A percentile compares a stretch with the other conserved stretches of the same genome.
Evolutionary conservation across 495 filamentous ascomycete genomes (phyloP).

Genomic region (Tetracladium setigerum): DNA sequence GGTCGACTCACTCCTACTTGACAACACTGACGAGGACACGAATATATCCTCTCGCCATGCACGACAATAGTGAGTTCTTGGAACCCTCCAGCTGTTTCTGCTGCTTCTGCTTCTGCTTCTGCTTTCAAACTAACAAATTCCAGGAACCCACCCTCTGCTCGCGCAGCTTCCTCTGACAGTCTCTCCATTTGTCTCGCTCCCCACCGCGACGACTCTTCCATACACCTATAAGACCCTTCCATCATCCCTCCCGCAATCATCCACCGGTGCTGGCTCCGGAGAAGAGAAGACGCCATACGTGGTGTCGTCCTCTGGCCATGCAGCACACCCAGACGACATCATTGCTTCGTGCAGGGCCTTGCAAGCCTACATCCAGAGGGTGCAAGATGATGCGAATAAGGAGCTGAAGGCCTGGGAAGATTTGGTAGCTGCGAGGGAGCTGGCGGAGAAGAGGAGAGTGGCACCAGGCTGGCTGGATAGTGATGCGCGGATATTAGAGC

Average conservation of each 20-base stretch:
- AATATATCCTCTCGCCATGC: conserved; percentile 7
- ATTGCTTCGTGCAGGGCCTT: conserved; percentile 70
- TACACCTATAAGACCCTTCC: conserved; percentile 92
- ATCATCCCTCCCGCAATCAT: conserved; percentile 73
- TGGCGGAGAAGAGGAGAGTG: conserved; percentile 85
- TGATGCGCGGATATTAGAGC: conserved; percentile 76
- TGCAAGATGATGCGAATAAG: conserved; percentile 53
- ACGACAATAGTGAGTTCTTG: conserved; percentile 19
- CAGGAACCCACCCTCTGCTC: conserved; percentile 63
- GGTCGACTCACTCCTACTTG: too few relatives aligned
- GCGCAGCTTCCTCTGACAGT: conserved; percentile 89
- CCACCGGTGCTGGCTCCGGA: conserved; percentile 40
- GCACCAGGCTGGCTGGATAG: conserved; percentile 95
- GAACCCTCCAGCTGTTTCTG: not conserved
- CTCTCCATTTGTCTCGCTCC: conserved; percentile 89
- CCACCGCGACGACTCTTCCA: conserved; percentile 81
- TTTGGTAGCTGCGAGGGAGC: conserved; percentile 61
- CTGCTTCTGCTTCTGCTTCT: not conserved
- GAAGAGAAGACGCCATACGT: conserved; percentile 58
- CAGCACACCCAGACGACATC: conserved; percentile 75
- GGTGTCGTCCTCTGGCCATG: conserved; percentile 63
- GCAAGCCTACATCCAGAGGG: conserved; percentile 60
- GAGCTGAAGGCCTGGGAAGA: conserved; percentile 65
- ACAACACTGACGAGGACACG: too few relatives aligned
- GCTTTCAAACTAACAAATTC: not conserved